Percentiles rank a stretch among this genome's conserved stretches.
Conservation (phyloP, 2,329 filamentous ascomycete species). For the Alternaria rosae region DNA sequence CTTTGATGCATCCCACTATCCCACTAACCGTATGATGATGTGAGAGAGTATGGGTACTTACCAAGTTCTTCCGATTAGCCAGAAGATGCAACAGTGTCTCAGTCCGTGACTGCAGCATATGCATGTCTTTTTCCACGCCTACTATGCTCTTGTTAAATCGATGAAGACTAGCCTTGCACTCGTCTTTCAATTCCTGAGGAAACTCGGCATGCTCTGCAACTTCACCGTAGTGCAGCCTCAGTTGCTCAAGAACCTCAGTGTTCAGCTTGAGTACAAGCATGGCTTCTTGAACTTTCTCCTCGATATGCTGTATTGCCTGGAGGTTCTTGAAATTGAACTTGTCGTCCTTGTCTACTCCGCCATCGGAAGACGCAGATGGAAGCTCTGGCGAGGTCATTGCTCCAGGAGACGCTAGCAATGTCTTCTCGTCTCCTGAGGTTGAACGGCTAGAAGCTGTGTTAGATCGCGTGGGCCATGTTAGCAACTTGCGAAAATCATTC, state of each 20-base stretch:
- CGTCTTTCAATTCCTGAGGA: constrained; percentile 7
- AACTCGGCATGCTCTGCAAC: constrained; percentile 5
- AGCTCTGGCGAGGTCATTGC: neutral
- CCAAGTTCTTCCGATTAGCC: constrained; percentile 29
- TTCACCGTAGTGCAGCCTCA: constrained; percentile 23
- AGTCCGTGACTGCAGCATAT: constrained; percentile 19
- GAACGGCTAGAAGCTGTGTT: fast-evolving
- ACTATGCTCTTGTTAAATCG: constrained; percentile 18
- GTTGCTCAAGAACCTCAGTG: constrained; percentile 36
- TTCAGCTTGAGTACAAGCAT: constrained; percentile 44
- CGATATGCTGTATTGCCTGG: constrained; percentile 44
- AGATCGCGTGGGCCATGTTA: neutral
- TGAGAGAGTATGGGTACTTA: constrained; percentile 7
- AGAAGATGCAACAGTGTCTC: constrained; percentile 24
- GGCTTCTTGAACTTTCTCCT: constrained; percentile 50
- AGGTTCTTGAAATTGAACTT: constrained; percentile 42
- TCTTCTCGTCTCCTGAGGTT: neutral
- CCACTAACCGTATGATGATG: too few relatives aligned
- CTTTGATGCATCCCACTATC: too few relatives aligned
- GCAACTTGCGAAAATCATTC: neutral
- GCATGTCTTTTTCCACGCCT: constrained; percentile 21
- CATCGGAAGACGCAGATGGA: neutral
- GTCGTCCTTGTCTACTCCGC: neutral
- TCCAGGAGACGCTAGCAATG: neutral
- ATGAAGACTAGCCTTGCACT: constrained; percentile 13